Evolutionary conservation across 2,329 filamentous ascomycete genomes (phyloP).

Genomic region (Aspergillus phoenicis): DNA sequence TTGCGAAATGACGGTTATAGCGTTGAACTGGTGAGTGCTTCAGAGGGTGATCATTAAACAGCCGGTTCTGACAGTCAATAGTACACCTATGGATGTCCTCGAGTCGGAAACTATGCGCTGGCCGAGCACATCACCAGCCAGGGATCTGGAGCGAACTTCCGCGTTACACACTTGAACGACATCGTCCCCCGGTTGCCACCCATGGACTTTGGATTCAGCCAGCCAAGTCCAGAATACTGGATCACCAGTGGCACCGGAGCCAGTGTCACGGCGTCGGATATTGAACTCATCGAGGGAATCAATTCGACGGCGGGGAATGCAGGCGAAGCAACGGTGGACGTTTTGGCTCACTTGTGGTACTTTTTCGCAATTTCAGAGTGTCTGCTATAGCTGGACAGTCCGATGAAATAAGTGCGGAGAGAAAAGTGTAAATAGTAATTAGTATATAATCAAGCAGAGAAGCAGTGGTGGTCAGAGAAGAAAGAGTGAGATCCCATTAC

Average conservation of each 20-base stretch:
- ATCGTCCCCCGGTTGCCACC: conserved; percentile 44
- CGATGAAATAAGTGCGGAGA: no score
- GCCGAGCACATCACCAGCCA: conserved; percentile 43
- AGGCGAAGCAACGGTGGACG: conserved; percentile 27
- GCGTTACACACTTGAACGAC: conserved; percentile 44
- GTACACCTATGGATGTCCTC: conserved; percentile 49
- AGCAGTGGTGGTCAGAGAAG: no score
- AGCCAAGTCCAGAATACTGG: conserved; percentile 47
- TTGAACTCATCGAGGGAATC: conserved; percentile 37
- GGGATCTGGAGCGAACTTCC: conserved; percentile 32
- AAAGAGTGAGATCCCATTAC: background rate
- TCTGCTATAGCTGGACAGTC: background rate
- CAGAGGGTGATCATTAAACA: background rate
- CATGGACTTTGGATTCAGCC: conserved; percentile 34
- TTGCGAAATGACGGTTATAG: conserved; percentile 46
- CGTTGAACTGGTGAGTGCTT: conserved; percentile 47
- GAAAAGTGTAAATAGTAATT: no score
- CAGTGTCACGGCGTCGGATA: conserved; percentile 33
- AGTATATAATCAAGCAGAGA: no score
- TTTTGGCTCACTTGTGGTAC: conserved; percentile 42
- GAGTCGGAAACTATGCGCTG: conserved; percentile 43
- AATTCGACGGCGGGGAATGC: conserved; percentile 39
- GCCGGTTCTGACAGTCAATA: conserved; percentile 21
- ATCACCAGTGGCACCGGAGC: conserved; percentile 36
- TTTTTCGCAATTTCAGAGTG: conserved; percentile 31